phyloP scores from a whole-genome alignment of 192 early-diverging fungal species.

The Phycomyces nitens region DNA sequence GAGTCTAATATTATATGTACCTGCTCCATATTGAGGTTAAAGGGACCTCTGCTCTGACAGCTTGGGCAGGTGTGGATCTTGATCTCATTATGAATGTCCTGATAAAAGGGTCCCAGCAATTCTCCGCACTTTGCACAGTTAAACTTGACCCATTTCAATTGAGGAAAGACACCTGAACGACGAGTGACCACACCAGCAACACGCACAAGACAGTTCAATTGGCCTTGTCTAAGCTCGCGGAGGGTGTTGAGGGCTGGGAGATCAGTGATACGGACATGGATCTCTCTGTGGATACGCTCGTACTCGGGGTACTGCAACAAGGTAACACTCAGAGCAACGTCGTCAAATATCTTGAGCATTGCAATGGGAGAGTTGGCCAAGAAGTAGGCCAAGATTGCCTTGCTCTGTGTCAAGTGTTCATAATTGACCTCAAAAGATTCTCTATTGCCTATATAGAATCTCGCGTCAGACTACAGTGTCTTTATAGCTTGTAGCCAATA shows the following conservation, averaged over 20 bases:
- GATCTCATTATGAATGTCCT: constrained; percentile 87
- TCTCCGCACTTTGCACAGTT: constrained; percentile 92
- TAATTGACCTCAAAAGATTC: constrained; percentile 89
- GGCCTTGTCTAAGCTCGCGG: constrained; percentile 85
- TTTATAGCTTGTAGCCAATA: neutral
- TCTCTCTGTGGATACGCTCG: constrained; percentile 84
- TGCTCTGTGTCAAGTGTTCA: constrained; percentile 72
- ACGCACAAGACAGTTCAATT: constrained; percentile 89
- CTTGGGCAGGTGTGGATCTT: constrained; percentile 77
- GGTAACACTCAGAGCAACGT: constrained; percentile 89
- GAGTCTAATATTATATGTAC: constrained; percentile 28
- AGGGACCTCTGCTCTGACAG: constrained; percentile 92
- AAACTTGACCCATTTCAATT: constrained; percentile 95
- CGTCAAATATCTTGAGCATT: constrained; percentile 88
- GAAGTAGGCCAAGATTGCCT: constrained; percentile 85
- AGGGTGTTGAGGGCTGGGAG: constrained; percentile 81
- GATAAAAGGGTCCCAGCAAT: constrained; percentile 89
- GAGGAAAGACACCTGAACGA: constrained; percentile 93
- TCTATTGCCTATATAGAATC: constrained; percentile 42
- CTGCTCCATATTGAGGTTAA: constrained; percentile 87
- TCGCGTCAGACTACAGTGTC: neutral
- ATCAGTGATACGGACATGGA: constrained; percentile 91
- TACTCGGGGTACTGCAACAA: constrained; percentile 87
- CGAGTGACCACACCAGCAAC: constrained; percentile 91
- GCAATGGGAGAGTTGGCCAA: constrained; percentile 85